Evolutionary conservation across 345 rosid genomes (phyloP).

Genomic region (Eucalyptus viminalis): DNA sequence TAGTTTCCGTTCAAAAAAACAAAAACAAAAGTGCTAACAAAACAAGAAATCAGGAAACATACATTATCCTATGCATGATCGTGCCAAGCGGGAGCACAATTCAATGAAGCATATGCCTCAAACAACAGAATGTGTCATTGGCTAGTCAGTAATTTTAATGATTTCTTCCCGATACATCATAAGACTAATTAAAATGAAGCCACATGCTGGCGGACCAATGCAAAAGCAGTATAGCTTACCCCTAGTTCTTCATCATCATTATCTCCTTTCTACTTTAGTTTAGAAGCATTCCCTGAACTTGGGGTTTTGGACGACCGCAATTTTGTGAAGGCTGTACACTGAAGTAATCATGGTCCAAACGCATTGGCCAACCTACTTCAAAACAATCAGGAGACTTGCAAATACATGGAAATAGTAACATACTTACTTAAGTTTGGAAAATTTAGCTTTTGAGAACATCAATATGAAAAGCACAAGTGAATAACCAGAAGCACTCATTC

Average conservation of each 20-base stretch:
- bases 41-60: background rate
- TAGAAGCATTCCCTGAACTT: background rate
- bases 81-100: background rate
- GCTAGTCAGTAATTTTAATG: background rate
- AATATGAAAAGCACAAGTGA: background rate
- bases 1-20: too few species aligned
- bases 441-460: background rate
- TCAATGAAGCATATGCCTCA: background rate
- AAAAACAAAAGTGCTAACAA: background rate
- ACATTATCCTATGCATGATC: background rate
- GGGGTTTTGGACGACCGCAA: slow-evolving; percentile 9
- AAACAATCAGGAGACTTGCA: slow-evolving; percentile 83
- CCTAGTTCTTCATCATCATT: slow-evolving; percentile 51
- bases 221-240: slow-evolving; percentile 11
- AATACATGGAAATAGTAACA: background rate
- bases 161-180: background rate
- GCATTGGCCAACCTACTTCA: slow-evolving; percentile 90
- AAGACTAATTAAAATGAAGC: background rate
- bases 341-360: slow-evolving; percentile 61
- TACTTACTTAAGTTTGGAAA: background rate
- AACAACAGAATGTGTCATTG: background rate
- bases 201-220: background rate
- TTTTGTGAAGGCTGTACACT: slow-evolving; percentile 14
- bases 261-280: slow-evolving; percentile 21
- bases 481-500: slow-evolving; percentile 87